These are phyloP conservation scores for Medicago ruthenica DNA, from an alignment of 306 rosid species.

Conservation along the genomic window DNA sequence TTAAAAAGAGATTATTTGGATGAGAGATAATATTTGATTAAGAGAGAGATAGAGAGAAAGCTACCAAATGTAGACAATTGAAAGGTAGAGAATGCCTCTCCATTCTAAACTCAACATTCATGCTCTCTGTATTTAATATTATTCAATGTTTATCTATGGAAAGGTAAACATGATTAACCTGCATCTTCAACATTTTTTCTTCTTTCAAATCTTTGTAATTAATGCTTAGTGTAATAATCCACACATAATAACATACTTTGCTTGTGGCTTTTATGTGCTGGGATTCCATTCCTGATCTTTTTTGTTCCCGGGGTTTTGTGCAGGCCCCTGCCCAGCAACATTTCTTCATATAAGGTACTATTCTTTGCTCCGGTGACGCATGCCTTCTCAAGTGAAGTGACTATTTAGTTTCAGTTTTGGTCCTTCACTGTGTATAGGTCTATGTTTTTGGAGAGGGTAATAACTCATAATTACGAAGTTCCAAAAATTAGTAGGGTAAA, in stretches of 20 bases:
- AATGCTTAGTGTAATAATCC: not conserved
- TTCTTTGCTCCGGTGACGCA: conserved; percentile 39
- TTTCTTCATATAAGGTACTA: conserved; percentile 93
- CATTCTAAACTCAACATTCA: not conserved
- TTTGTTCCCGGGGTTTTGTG: conserved; percentile 37
- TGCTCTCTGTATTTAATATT: not conserved
- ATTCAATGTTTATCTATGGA: conserved; percentile 3
- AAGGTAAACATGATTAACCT: not conserved
- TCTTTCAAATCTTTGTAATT: not conserved
- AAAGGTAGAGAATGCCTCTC: not conserved
- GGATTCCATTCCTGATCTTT: conserved; percentile 39
- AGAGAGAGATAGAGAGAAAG: not conserved
- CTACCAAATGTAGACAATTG: not conserved
- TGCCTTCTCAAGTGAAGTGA: not conserved
- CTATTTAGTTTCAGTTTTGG: conserved; percentile 26
- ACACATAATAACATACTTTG: not conserved
- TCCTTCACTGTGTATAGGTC: conserved; percentile 16
- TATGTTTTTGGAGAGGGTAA: not conserved
- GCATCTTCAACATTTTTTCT: not conserved
- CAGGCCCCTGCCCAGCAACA: conserved; percentile 89
- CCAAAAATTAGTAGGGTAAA: not conserved
- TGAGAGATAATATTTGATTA: not conserved
- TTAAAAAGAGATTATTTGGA: too few relatives aligned
- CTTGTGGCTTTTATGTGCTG: conserved; percentile 31
- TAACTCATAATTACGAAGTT: conserved; percentile 1